phyloP scores from a whole-genome alignment of 371 early-diverging fungal species.

The Mycotypha africana region DNA sequence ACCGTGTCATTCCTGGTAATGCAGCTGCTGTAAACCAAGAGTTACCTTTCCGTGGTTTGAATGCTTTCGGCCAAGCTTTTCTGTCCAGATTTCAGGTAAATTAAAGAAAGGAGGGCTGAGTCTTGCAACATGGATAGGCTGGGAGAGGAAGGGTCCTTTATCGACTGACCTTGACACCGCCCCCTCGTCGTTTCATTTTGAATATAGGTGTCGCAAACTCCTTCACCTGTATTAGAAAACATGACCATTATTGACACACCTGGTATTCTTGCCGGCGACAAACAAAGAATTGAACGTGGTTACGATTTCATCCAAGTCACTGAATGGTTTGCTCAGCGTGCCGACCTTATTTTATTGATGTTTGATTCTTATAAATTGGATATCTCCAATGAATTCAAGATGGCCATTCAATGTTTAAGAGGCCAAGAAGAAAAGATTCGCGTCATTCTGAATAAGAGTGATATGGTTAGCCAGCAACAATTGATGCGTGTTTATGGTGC shows the following conservation, averaged over 20 bases:
- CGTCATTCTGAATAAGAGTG: slow-evolving; percentile 84
- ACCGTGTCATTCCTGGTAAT: slow-evolving; percentile 76
- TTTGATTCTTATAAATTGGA: slow-evolving; percentile 90
- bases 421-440: slow-evolving; percentile 86
- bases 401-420: slow-evolving; percentile 69
- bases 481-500: slow-evolving; percentile 91
- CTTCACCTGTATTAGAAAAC: slow-evolving; percentile 67
- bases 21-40: slow-evolving; percentile 84
- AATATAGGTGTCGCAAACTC: slow-evolving; percentile 74
- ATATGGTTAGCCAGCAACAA: slow-evolving; percentile 82
- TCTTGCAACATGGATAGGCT: no score
- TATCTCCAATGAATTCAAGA: slow-evolving; percentile 87
- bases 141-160: no score
- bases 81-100: slow-evolving; percentile 80
- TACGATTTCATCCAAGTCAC: slow-evolving; percentile 82
- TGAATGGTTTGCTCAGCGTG: slow-evolving; percentile 88
- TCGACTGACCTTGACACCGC: no score
- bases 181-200: no score
- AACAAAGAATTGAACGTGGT: slow-evolving; percentile 73
- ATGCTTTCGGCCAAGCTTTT: slow-evolving; percentile 77
- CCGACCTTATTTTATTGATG: slow-evolving; percentile 78
- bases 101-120: no score
- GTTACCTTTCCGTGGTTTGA: slow-evolving; percentile 71
- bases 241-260: slow-evolving; percentile 87
- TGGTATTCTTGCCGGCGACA: slow-evolving; percentile 83